phyloP scores from a whole-genome alignment of 164 flowering plant species.

The Kingdonia uniflora region DNA sequence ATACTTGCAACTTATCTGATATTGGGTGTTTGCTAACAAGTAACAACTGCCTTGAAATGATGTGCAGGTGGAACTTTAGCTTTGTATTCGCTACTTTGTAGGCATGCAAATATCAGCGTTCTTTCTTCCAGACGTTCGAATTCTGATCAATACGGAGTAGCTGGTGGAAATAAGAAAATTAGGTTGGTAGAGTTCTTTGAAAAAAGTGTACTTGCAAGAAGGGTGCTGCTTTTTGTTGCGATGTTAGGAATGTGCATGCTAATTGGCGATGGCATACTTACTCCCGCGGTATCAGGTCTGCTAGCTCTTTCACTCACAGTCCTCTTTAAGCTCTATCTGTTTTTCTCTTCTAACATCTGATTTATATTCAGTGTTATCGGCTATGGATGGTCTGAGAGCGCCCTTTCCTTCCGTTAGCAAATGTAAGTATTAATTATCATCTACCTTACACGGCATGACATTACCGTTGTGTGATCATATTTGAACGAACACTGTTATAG shows the following conservation, averaged over 20 bases:
- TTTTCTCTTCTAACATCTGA: not conserved
- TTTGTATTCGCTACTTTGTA: conserved; percentile 64
- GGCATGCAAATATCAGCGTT: conserved; percentile 51
- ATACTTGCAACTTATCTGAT: too few species aligned
- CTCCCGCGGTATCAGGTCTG: conserved; percentile 86
- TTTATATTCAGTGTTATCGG: conserved; percentile 55
- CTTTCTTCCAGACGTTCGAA: conserved; percentile 23
- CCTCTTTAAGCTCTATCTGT: not conserved
- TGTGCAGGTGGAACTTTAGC: conserved; percentile 86
- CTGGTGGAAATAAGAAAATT: conserved; percentile 17
- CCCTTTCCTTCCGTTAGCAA: conserved; percentile 61
- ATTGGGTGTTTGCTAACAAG: too few species aligned
- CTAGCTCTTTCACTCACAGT: not conserved
- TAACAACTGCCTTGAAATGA: too few species aligned
- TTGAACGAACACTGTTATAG: too few species aligned
- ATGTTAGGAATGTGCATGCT: conserved; percentile 86
- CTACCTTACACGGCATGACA: too few species aligned
- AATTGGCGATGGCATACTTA: conserved; percentile 86
- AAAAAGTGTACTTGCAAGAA: conserved; percentile 53
- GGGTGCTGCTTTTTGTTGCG: conserved; percentile 62
- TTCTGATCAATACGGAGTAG: conserved; percentile 14
- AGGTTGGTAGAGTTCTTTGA: conserved; percentile 46
- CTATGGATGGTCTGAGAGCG: conserved; percentile 66
- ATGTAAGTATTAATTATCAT: conserved; percentile 31
- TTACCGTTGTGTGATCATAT: too few species aligned